Evolutionary conservation across 768 basidiomycete species (phyloP), one percentile per base, ranked within the genome.

Genomic region (Boletus eberwhitei): DNA sequence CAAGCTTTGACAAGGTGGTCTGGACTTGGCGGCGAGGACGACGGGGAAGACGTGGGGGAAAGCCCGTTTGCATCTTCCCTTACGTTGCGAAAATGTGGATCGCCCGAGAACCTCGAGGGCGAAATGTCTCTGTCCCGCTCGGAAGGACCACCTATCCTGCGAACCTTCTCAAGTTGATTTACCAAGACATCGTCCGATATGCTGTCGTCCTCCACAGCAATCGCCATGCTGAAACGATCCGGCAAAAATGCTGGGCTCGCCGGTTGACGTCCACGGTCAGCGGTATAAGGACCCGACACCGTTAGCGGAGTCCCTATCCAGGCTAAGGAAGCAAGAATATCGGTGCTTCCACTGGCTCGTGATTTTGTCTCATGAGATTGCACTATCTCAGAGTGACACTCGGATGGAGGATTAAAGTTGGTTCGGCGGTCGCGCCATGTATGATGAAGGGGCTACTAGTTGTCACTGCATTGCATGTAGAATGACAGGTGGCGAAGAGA

Each of bases 101-200:
- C 37, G 8, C 9, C 38, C 8, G 43, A 21, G 12, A 38, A 37
- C 8, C 13, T 46, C 19, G 43, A 48, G 38, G 43, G 40, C 3
- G 22, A 48, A 41, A n/a, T 14, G 1, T 50, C 44, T 32, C 21
- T 35, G 8, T 24, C 13, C 17, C 6, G 16, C 2, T 54, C 50
- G 4, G 31, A 42, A 31, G 48, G 26, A 19, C 35, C 32, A 31
- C 50, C 22, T 58, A 65, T 63, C 62, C 57, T 64, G 31, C 75
- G 68, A 58, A 81, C 75, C 21, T 66, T 65, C 61, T 83, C 81
- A 24, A 83, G 70, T 44, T 72, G 72, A 45, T 76, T 69, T 7
- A 83, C 73, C 12, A 83, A 68, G 35, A 70, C 74, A 58, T 81
- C 80, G 61, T 83, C 80, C 3, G 79, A 73, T 46, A 81, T 70